Evolutionary conservation across 768 basidiomycete genomes (phyloP), one percentile per base, ranked within the genome.

Genomic region (Suillus discolor): DNA sequence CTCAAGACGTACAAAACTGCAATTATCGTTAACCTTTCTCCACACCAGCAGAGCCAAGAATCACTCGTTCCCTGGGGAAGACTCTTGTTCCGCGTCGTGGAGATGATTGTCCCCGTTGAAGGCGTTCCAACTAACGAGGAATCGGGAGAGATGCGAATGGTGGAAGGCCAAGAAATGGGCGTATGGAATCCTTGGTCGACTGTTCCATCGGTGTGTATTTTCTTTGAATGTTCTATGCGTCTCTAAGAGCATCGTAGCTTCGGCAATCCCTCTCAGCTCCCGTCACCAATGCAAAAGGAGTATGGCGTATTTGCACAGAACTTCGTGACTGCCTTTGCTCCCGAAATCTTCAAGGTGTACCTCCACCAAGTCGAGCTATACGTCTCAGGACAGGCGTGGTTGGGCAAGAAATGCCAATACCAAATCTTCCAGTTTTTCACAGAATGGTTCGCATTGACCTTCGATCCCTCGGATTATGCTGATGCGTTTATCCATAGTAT

Each of bases 121-220:
- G 84, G 82, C 25, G 84, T 94, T 0, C 89, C 92, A 2, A 86
- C 83, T 36, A 87, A 92, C 64, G 85, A 88, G 67, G 91, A 94
- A 91, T 18, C 81, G 91, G 42, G 93, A 95, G 79, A 83, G 82
- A 57, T 86, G 82, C 55, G 91, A 93, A 71, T 97, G 95, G 94
- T 94, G 93, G 91, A 90, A 89, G 73, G 85, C 90, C 11, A 96
- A 96, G 80, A 97, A 97, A 74, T 96, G 94, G 95, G 92, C 94
- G 1, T 95, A 90, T 72, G 86, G 84, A n/a, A 87, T 87, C 44
- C 80, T 54, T 9, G 91, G 91, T 42, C 82, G 89, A 28, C 79
- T 95, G 18, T 95, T 95, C 83, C 90, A 91, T 71, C 84, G 90
- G 85, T 89, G 63, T 7, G 73, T 61, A 15, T 60, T 16, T 42